A percentile compares a stretch with the other conserved stretches of the same genome.
These are phyloP conservation scores for Suhomyces emberorum DNA, from an alignment of 805 yeast species.

Conservation along the genomic window DNA sequence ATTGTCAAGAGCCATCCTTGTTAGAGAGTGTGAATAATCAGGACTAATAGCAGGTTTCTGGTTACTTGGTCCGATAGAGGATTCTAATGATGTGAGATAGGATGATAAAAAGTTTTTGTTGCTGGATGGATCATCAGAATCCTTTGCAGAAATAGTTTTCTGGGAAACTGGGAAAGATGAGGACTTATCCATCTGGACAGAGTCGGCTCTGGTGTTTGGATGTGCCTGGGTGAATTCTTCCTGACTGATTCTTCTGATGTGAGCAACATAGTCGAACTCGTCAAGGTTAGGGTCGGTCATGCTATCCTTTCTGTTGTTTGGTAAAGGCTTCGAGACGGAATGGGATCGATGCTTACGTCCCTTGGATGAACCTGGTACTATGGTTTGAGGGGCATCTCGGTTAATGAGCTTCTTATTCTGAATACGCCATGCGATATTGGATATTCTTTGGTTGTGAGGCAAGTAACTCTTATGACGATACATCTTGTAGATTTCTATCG, in stretches of 20 bases:
- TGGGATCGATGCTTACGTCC: conserved; percentile 1
- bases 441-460: conserved; percentile 41
- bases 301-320: conserved; percentile 2
- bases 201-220: background rate
- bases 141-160: background rate
- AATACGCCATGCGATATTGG: conserved; percentile 45
- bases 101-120: conserved; percentile 30
- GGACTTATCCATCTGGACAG: background rate
- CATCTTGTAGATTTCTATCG: conserved; percentile 39
- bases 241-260: conserved; percentile 40
- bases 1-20: conserved; percentile 11
- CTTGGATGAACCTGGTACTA: background rate
- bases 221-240: conserved; percentile 25
- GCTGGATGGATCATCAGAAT: too few relatives aligned
- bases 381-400: background rate
- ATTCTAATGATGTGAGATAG: conserved; percentile 38
- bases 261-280: conserved; percentile 46
- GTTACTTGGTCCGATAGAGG: conserved; percentile 28
- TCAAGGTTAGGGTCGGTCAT: conserved; percentile 28
- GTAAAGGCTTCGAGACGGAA: background rate
- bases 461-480: conserved; percentile 39
- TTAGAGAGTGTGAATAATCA: conserved; percentile 6
- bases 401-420: conserved; percentile 33
- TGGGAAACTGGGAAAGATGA: background rate
- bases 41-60: background rate